Evolutionary conservation across 2,329 filamentous ascomycete species (phyloP), one percentile per base, ranked within the genome.

Genomic region (Neurospora sp.): DNA sequence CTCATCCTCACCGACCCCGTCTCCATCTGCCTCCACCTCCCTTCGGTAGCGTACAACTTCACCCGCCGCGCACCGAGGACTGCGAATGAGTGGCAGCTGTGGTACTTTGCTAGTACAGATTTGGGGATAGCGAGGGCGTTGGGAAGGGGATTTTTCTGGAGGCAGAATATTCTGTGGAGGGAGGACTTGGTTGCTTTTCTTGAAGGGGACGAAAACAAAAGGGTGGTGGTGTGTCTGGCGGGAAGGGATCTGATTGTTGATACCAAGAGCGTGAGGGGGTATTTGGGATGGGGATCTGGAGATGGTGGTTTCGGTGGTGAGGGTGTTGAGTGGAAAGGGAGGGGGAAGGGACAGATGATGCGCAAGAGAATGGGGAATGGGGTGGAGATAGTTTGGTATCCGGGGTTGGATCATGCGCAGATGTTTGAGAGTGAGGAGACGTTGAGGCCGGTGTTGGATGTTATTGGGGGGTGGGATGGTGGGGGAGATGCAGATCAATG

Each of bases 21-120:
- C 10, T 87, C 85, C 33, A 84, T 92, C 69, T 79, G 91, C 69
- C 82, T 92, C 40, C 90, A 92, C 76, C 82, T 90, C 41, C 90
- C 90, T 0, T 84, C 90, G 71, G 88, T 92, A 39, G 88, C 89
- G 11, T 92, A 88, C 81, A 92, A 92, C 78, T 92, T 92, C 76
- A 89, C 86, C 11, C 80, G 84, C 71, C 80, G 86, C 37, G 76
- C 72, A 68, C 86, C 87, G 3, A 79, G 73, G 76, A 79, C 69
- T 70, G 89, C 90, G n/a, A 91, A 90, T 72, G 89, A 92, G 78
- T 89, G 87, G 81, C 86, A 90, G 76, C 80, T 92, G 15, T 90
- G 87, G 83, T 92, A 90, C 74, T 92, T 91, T 76, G 90, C 88
- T 6, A 87, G 85, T 65, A 89, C 84, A 69, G 90, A 92, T 73